Evolutionary conservation across 164 flowering plant genomes (phyloP).

Genomic region (Vitis riparia): DNA sequence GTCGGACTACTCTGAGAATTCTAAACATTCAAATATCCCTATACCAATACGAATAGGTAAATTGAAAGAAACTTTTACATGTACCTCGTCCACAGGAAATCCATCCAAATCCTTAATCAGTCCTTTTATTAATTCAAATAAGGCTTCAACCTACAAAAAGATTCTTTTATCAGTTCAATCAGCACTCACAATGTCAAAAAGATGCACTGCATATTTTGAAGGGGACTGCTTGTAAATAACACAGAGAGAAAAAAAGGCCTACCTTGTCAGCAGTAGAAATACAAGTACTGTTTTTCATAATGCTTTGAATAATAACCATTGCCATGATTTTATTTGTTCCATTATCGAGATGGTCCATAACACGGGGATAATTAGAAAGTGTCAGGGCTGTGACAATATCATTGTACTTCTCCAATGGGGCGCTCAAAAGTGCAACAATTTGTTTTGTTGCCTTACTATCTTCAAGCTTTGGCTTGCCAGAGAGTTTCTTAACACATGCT

Average conservation of each 20-base stretch:
- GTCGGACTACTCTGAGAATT: neutral
- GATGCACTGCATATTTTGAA: too few species aligned
- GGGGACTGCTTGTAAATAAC: neutral
- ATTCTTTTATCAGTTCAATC: too few species aligned
- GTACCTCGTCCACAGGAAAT: slow-evolving; percentile 65
- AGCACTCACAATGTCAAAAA: too few species aligned
- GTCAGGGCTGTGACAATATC: slow-evolving; percentile 82
- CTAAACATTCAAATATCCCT: neutral
- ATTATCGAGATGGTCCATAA: slow-evolving; percentile 88
- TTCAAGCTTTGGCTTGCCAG: slow-evolving; percentile 77
- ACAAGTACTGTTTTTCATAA: slow-evolving; percentile 76
- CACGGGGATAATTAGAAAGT: slow-evolving; percentile 91
- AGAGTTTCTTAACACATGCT: slow-evolving; percentile 82
- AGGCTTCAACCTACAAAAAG: slow-evolving; percentile 75
- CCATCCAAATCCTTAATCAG: slow-evolving; percentile 86
- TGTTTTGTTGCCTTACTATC: slow-evolving; percentile 91
- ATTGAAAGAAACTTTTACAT: neutral
- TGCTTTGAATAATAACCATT: slow-evolving; percentile 85
- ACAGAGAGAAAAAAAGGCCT: slow-evolving; percentile 5
- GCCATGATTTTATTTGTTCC: slow-evolving; percentile 97
- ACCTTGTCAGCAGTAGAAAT: slow-evolving; percentile 89
- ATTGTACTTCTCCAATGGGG: slow-evolving; percentile 93
- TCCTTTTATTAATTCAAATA: slow-evolving; percentile 90
- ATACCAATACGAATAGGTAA: neutral
- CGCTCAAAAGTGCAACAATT: slow-evolving; percentile 92